Evolutionary conservation across 148 eudicot genomes (phyloP).

Genomic region (Fagopyrum tataricum): DNA sequence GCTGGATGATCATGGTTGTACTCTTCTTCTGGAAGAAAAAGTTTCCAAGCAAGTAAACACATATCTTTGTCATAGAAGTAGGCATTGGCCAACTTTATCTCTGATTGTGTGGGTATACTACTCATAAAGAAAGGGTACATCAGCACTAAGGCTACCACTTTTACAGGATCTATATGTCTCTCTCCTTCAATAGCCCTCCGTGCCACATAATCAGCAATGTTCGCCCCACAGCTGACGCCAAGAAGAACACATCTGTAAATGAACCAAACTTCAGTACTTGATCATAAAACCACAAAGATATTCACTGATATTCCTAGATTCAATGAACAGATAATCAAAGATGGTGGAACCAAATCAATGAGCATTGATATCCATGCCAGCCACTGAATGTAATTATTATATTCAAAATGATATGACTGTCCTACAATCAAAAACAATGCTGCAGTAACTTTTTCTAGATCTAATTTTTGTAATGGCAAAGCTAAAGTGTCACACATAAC

Average conservation of each 20-base stretch:
- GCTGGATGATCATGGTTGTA: constrained; percentile 92
- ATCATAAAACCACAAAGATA: neutral
- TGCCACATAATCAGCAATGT: constrained; percentile 84
- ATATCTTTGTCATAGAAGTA: constrained; percentile 90
- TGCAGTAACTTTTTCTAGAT: neutral
- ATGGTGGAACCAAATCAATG: no score
- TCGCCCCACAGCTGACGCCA: constrained; percentile 91
- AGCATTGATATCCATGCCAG: no score
- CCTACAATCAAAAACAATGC: neutral
- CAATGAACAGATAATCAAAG: neutral
- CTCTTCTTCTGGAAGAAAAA: constrained; percentile 73
- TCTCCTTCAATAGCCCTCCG: constrained; percentile 72
- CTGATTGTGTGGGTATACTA: constrained; percentile 77
- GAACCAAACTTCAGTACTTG: neutral
- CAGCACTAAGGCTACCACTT: constrained; percentile 84
- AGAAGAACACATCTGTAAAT: constrained; percentile 79
- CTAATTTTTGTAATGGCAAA: neutral
- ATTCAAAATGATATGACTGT: neutral
- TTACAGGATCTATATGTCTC: constrained; percentile 71
- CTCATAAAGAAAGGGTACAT: constrained; percentile 96
- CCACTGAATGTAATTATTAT: no score
- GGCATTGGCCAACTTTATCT: constrained; percentile 81
- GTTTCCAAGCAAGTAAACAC: constrained; percentile 88
- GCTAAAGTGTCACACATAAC: neutral
- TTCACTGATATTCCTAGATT: neutral